Percentiles rank a stretch among this genome's conserved stretches.
phyloP scores from a whole-genome alignment of 495 filamentous ascomycete genomes.

The Apodospora peruviana region DNA sequence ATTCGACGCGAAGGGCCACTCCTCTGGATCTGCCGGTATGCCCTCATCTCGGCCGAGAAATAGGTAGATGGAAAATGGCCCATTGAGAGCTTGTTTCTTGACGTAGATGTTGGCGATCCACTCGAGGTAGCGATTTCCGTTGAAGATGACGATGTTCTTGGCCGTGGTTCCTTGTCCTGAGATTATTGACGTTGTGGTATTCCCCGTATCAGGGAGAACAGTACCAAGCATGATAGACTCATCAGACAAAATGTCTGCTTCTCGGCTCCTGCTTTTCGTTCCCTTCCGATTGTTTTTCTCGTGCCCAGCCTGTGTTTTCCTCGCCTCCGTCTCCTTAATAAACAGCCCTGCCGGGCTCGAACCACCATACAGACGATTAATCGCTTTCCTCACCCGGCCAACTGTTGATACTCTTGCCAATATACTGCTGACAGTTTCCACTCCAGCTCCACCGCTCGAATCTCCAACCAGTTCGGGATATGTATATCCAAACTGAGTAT shows the following conservation, averaged over 20 bases:
- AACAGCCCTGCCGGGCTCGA: constrained; percentile 33
- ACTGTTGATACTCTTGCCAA: not conserved
- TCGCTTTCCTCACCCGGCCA: constrained; percentile 31
- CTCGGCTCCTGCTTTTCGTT: not conserved
- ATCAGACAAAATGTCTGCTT: not conserved
- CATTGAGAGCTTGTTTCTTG: constrained; percentile 48
- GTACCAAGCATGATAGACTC: too few species aligned
- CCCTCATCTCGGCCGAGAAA: constrained; percentile 47
- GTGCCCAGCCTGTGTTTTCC: not conserved
- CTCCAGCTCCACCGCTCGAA: constrained; percentile 9
- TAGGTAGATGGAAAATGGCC: constrained; percentile 53
- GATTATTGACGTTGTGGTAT: too few species aligned
- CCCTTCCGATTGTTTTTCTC: not conserved
- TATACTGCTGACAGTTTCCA: constrained; percentile 11
- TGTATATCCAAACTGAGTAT: constrained; percentile 51
- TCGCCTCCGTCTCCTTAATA: constrained; percentile 10
- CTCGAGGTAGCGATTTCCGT: constrained; percentile 38
- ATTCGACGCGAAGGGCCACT: constrained; percentile 38
- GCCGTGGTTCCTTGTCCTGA: too few species aligned
- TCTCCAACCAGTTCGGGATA: constrained; percentile 49
- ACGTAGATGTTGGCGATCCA: constrained; percentile 59
- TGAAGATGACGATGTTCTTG: constrained; percentile 15
- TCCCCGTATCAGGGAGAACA: too few species aligned
- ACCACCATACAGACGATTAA: constrained; percentile 52
- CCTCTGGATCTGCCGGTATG: constrained; percentile 27